These are phyloP conservation scores for Hypoxylon fuscum DNA, from an alignment of 495 filamentous ascomycete genomes.

Conservation along the genomic window DNA sequence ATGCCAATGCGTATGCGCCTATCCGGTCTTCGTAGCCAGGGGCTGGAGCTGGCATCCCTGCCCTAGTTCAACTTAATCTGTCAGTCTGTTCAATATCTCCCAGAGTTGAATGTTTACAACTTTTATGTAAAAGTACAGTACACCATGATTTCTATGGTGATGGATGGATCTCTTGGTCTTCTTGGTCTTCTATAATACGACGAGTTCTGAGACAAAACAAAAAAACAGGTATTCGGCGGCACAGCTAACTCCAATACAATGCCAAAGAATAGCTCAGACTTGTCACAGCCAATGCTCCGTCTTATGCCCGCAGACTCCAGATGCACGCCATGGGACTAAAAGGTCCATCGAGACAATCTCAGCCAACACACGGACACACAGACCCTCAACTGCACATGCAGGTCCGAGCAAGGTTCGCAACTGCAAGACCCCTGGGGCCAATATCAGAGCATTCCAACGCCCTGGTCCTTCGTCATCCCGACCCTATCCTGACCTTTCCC, in stretches of 20 bases:
- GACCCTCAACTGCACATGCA: constrained; percentile 37
- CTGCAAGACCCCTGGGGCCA: constrained; percentile 29
- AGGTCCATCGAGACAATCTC: constrained; percentile 32
- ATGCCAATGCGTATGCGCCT: constrained; percentile 24
- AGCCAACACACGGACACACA: constrained; percentile 39
- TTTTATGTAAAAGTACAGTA: too few relatives aligned
- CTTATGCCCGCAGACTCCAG: constrained; percentile 18
- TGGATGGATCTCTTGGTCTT: too few relatives aligned
- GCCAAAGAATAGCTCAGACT: constrained; percentile 19
- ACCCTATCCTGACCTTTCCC: constrained; percentile 30
- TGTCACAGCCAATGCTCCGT: constrained; percentile 22
- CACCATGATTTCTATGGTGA: too few relatives aligned
- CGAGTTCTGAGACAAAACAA: constrained; percentile 14
- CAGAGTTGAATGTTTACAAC: too few relatives aligned
- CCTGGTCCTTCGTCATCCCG: constrained; percentile 40
- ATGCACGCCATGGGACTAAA: constrained; percentile 14
- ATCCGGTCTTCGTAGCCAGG: constrained; percentile 24
- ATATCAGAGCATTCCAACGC: constrained; percentile 37
- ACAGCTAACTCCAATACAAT: constrained; percentile 16
- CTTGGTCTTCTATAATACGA: constrained; percentile 16
- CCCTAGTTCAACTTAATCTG: neutral
- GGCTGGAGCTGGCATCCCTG: neutral
- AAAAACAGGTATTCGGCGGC: too few relatives aligned
- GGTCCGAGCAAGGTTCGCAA: constrained; percentile 31
- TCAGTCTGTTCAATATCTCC: neutral